These are phyloP conservation scores for Ustanciosporium gigantosporum DNA, from an alignment of 1,284 basidiomycete species.

Conservation along the genomic window DNA sequence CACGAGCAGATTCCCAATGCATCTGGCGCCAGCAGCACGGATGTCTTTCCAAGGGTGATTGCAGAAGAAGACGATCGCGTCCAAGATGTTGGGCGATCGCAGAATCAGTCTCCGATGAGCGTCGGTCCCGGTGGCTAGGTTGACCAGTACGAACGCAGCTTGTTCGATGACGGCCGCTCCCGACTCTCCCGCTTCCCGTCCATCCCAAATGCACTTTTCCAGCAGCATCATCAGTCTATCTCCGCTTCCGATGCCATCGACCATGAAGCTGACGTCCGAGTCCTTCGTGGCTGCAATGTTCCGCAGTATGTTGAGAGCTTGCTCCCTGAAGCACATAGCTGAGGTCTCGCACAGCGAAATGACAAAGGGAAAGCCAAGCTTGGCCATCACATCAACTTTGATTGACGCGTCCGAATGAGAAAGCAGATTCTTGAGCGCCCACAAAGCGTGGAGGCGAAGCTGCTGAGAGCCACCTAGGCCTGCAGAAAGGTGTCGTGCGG, in stretches of 20 bases:
- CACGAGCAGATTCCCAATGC: conserved; percentile 23
- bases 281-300: conserved; percentile 40
- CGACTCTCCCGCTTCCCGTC: conserved; percentile 18
- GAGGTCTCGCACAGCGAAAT: conserved; percentile 5
- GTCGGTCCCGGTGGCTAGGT: conserved; percentile 51
- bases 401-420: conserved; percentile 32
- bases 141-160: conserved; percentile 48
- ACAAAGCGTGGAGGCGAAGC: conserved; percentile 47
- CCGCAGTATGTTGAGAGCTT: conserved; percentile 53
- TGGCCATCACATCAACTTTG: conserved; percentile 34
- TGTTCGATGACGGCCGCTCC: conserved; percentile 45
- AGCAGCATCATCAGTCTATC: conserved; percentile 35
- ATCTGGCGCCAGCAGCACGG: conserved; percentile 28
- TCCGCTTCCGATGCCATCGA: conserved; percentile 39
- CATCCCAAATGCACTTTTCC: conserved; percentile 45
- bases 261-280: conserved; percentile 41
- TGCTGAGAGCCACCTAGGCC: conserved; percentile 23
- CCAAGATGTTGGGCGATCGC: conserved; percentile 43
- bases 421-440: conserved; percentile 57
- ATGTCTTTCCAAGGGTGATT: conserved; percentile 37
- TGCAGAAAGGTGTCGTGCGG: background rate
- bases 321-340: conserved; percentile 42
- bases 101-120: conserved; percentile 29
- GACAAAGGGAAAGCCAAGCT: conserved; percentile 29
- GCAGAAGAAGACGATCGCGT: conserved; percentile 45